Base-by-base conservation (phyloP, 768 basidiomycete species). In the Leccinum longicurvipes region DNA sequence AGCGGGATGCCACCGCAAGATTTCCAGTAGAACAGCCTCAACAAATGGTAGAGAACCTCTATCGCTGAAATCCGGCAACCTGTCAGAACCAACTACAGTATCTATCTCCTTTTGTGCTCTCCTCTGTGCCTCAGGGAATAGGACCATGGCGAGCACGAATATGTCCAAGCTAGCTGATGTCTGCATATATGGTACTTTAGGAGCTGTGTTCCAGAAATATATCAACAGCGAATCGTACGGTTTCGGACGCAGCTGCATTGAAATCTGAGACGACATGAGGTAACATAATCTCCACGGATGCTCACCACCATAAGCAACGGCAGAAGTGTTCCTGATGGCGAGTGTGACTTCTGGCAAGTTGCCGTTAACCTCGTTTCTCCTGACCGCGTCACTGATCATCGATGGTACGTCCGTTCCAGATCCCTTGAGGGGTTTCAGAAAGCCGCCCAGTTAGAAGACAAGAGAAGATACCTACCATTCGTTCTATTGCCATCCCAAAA, bases 131-230 rank as follows among this genome's bases (percentile, higher is more conserved):
- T 63, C 64, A 5, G 68, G 69, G n/a, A 59, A 64, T 47, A 69
- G 50, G 31, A 66, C 59, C 68, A 69, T 69, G 10, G 64, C 59
- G 14, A 70, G 69, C n/a, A 70, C 24, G 51, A 70, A 67, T 12
- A 67, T 53, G 0, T 56, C 47, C 47, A 68, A 47, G 15, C 45
- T 57, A 17, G 45, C 53, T 9, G 66, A 60, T 21, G 68, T 70
- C 67, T 69, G n/a, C 8, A 15, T 28, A 19, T 17, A 42, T 41
- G 34, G 1, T 21, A 29, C 2, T 28, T n/a, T 12, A 17, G 61
- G 11, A 58, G 39, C 24, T 52, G n/a, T 6, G 47, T 36, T 24
- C 4, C 12, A 6, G 4, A 21, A 25, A 42, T 10, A 14, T 49
- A 14, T 15, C 11, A 42, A 28, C 9, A 32, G 53, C 29, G 47